A percentile compares a stretch with the other conserved stretches of the same genome.
phyloP scores from a whole-genome alignment of 495 filamentous ascomycete species.

The Penicillium longicatenatum region DNA sequence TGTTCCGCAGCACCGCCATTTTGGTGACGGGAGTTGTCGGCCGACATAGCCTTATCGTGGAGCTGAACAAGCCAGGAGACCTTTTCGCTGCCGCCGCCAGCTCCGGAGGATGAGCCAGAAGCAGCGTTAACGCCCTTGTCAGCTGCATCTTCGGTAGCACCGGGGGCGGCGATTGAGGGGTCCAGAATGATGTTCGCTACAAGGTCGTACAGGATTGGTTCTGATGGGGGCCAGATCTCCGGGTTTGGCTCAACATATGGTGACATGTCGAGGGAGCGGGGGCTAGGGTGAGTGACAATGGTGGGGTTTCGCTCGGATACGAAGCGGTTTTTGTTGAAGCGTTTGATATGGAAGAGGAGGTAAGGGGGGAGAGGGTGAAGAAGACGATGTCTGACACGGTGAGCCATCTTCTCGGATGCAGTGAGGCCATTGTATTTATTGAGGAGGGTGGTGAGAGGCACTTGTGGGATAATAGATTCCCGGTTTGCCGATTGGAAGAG shows the following conservation, averaged over 20 bases:
- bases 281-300: constrained; percentile 90
- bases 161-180: constrained; percentile 74
- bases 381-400: constrained; percentile 84
- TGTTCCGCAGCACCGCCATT: constrained; percentile 35
- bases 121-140: constrained; percentile 80
- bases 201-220: constrained; percentile 94
- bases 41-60: constrained; percentile 52
- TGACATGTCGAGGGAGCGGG: constrained; percentile 76
- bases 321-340: constrained; percentile 95
- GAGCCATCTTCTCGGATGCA: constrained; percentile 83
- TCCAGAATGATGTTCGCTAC: constrained; percentile 87
- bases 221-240: constrained; percentile 60
- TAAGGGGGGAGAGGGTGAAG: constrained; percentile 92
- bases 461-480: constrained; percentile 94
- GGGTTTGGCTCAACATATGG: constrained; percentile 85
- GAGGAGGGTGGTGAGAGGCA: constrained; percentile 85
- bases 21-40: constrained; percentile 37
- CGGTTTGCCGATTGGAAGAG: constrained; percentile 94
- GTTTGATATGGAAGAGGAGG: constrained; percentile 93
- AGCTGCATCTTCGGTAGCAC: constrained; percentile 72
- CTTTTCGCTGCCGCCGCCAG: constrained; percentile 52
- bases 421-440: constrained; percentile 91
- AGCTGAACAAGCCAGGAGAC: constrained; percentile 60
- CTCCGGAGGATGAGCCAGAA: constrained; percentile 50
- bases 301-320: constrained; percentile 95